Conservation (phyloP, 176 grass and related monocot species). For the Triticum monococcum region DNA sequence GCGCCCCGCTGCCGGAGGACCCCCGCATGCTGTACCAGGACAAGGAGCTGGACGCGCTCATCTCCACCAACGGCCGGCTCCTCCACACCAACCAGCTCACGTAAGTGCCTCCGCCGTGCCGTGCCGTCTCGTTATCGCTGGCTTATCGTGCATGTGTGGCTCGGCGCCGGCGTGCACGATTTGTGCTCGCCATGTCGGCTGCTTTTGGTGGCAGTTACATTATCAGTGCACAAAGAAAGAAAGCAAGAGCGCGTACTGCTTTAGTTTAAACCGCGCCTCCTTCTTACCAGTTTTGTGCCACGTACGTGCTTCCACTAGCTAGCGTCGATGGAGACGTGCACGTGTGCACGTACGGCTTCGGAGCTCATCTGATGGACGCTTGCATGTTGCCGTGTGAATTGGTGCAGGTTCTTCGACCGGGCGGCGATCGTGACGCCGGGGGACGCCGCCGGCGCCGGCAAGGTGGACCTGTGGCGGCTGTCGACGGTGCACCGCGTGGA, state of each 20-base stretch:
- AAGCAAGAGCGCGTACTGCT: background rate
- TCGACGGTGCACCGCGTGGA: constrained; percentile 78
- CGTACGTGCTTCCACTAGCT: background rate
- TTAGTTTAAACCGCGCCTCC: background rate
- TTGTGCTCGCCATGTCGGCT: background rate
- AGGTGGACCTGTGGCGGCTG: constrained; percentile 50
- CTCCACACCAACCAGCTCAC: constrained; percentile 31
- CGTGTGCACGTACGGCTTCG: background rate
- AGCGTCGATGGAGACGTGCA: background rate
- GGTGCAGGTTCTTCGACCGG: constrained; percentile 32
- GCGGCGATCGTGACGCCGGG: constrained; percentile 30
- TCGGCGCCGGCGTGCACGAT: background rate
- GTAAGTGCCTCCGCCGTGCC: background rate
- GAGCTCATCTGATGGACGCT: background rate
- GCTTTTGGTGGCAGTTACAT: constrained; percentile 28
- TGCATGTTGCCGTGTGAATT: background rate
- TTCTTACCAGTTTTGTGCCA: no score
- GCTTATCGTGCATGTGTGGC: background rate
- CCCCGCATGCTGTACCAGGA: constrained; percentile 53
- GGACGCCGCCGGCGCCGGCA: constrained; percentile 30
- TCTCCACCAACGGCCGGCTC: constrained; percentile 53
- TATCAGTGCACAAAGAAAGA: background rate
- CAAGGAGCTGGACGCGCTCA: constrained; percentile 56
- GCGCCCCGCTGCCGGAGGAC: constrained; percentile 43
- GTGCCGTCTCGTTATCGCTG: background rate